A percentile compares a stretch with the other conserved stretches of the same genome.
phyloP scores from a whole-genome alignment of 1,284 basidiomycete species.

The Ceraceosorus bombacis region DNA sequence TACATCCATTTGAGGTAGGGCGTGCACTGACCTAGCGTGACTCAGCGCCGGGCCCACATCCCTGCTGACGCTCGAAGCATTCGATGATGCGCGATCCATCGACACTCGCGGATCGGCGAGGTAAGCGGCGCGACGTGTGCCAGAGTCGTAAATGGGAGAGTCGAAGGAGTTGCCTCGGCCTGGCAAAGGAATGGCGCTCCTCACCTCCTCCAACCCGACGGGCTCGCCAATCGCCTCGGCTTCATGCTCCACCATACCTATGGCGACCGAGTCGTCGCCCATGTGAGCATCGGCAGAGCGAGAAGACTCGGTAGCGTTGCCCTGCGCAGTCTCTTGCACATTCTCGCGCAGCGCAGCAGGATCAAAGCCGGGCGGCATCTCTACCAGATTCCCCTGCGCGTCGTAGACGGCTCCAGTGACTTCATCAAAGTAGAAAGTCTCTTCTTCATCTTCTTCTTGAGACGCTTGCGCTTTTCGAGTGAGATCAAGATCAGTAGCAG shows the following conservation, averaged over 20 bases:
- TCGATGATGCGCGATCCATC: conserved; percentile 11
- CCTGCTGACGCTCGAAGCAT: conserved; percentile 11
- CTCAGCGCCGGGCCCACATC: conserved; percentile 17
- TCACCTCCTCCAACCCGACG: background rate
- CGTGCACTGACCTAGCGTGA: conserved; percentile 24
- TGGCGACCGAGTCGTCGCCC: background rate
- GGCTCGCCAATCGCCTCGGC: background rate
- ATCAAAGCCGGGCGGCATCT: conserved; percentile 22
- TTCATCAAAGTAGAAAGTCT: conserved; percentile 42
- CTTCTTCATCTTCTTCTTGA: conserved; percentile 15
- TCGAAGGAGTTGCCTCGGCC: background rate
- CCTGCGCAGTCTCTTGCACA: background rate
- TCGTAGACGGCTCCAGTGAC: conserved; percentile 42
- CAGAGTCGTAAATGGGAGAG: background rate
- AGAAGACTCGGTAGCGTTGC: no score
- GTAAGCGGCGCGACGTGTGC: conserved; percentile 1
- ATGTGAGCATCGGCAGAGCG: no score
- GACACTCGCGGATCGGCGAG: conserved; percentile 8
- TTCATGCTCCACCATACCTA: background rate
- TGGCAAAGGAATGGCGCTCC: background rate
- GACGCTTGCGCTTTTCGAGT: background rate
- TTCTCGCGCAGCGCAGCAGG: conserved; percentile 4
- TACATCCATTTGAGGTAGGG: conserved; percentile 27
- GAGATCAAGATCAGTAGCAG: background rate
- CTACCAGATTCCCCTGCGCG: conserved; percentile 30